Evolutionary conservation across 1,284 basidiomycete genomes (phyloP), one percentile per base, ranked within the genome.

Genomic region (Malassezia psittaci): DNA sequence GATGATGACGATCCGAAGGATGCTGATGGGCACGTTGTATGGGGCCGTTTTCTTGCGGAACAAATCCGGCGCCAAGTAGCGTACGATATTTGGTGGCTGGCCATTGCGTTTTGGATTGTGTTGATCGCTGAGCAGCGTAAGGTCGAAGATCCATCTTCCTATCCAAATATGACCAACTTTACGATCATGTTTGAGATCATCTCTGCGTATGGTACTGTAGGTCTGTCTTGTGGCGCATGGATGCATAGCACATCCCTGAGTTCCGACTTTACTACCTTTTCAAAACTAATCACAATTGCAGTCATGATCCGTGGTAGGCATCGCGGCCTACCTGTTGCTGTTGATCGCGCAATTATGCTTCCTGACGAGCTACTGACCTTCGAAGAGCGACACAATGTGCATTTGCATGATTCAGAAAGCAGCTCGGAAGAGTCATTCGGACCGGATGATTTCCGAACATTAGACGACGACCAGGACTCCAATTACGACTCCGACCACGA

Each of bases 301-400:
- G 89, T 96, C 63, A 96, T 96, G 88, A 79, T 96, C 52, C 84
- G 91, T 60, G 91, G 91, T 8, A 81, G 90, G 11, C 91, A 96
- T 76, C 83, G 93, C 45, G 89, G 89, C 4, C 70, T 86, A 2
- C 78, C 77, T 0, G 73, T 75, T 34, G 88, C 89, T 15, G 90
- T 94, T 56, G 87, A 93, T 76, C 84, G 89, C 29, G 87, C 89
- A 1, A 67, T 77, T 7, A 52, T 77, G 45, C 60, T 77, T 5
- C 76, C 76, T 0, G 51, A 60, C 1, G 75, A 77, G 37, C n/a
- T 48, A 10, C 19, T 13, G 10, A 24, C 34, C 12, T 38, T 38
- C 47, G 47, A 48, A 2, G 5, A 38, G 34, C 32, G 7, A 16
- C 47, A 48, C 47, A 32, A 48, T 21, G 3, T 45, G 16, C 18